These are phyloP conservation scores for Jacaranda copaia DNA, from an alignment of 257 asterid species.

Conservation along the genomic window DNA sequence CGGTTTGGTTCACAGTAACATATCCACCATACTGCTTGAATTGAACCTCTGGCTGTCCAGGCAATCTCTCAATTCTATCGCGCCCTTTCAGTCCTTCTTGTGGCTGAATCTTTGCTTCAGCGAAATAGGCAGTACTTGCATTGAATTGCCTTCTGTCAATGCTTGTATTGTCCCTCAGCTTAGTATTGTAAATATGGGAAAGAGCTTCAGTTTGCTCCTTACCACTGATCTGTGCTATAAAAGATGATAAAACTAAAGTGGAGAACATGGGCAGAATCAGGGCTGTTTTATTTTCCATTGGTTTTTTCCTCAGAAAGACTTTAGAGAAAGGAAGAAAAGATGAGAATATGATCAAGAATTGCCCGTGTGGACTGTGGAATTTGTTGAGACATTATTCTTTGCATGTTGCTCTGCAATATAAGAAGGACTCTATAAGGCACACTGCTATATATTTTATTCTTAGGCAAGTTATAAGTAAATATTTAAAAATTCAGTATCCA, in stretches of 20 bases:
- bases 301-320: not conserved
- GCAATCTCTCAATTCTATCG: constrained; percentile 63
- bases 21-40: constrained; percentile 91
- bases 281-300: constrained; percentile 32
- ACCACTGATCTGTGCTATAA: constrained; percentile 1
- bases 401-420: constrained; percentile 43
- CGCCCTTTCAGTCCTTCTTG: constrained; percentile 58
- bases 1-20: constrained; percentile 60
- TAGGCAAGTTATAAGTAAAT: too few species aligned
- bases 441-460: too few species aligned
- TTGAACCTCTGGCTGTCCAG: constrained; percentile 68
- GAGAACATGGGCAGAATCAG: constrained; percentile 20
- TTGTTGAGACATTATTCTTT: constrained; percentile 15
- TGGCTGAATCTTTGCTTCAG: constrained; percentile 19
- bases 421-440: not conserved
- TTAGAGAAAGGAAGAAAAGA: not conserved
- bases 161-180: constrained; percentile 34
- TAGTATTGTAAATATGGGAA: constrained; percentile 44
- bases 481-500: too few species aligned
- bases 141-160: constrained; percentile 56
- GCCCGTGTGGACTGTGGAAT: not conserved
- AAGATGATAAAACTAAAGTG: constrained; percentile 25
- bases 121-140: constrained; percentile 29
- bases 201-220: constrained; percentile 55
- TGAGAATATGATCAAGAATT: constrained; percentile 23